Conservation (phyloP, 2,329 filamentous ascomycete species). For the Colletotrichum agaves region DNA sequence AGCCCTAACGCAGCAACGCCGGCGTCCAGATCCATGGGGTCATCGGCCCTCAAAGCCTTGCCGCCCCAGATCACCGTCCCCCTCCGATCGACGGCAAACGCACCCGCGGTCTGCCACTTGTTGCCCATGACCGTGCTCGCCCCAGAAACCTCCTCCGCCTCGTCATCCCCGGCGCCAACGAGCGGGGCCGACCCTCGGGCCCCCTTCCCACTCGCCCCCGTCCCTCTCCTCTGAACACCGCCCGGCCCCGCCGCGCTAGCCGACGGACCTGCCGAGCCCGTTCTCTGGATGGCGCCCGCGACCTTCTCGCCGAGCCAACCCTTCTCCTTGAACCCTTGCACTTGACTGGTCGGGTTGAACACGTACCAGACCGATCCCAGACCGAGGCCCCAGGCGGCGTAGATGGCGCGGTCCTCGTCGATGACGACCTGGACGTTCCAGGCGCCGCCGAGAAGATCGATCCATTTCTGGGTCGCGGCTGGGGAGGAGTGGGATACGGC, state of each 20-base stretch:
- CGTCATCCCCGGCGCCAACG: slow-evolving; percentile 39
- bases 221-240: slow-evolving; percentile 29
- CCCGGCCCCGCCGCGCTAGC: neutral
- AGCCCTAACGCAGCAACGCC: slow-evolving; percentile 49
- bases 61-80: slow-evolving; percentile 62
- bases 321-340: slow-evolving; percentile 64
- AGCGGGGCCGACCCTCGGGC: neutral
- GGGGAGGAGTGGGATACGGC: slow-evolving; percentile 69
- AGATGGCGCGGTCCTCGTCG: slow-evolving; percentile 66
- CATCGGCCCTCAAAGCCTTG: slow-evolving; percentile 59
- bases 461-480: slow-evolving; percentile 66
- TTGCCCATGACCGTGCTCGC: slow-evolving; percentile 61
- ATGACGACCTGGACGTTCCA: slow-evolving; percentile 67
- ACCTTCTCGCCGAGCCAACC: slow-evolving; percentile 65
- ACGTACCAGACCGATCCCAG: slow-evolving; percentile 61
- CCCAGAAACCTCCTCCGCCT: slow-evolving; percentile 44
- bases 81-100: slow-evolving; percentile 61
- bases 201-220: slow-evolving; percentile 20
- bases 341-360: slow-evolving; percentile 63
- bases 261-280: slow-evolving; percentile 19
- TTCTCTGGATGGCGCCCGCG: slow-evolving; percentile 55
- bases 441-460: slow-evolving; percentile 66
- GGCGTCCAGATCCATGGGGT: slow-evolving; percentile 65
- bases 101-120: slow-evolving; percentile 66
- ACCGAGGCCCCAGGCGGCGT: slow-evolving; percentile 69